Conservation (phyloP, 108 stramenopile genomes). For the Bacterosira constricta region DNA sequence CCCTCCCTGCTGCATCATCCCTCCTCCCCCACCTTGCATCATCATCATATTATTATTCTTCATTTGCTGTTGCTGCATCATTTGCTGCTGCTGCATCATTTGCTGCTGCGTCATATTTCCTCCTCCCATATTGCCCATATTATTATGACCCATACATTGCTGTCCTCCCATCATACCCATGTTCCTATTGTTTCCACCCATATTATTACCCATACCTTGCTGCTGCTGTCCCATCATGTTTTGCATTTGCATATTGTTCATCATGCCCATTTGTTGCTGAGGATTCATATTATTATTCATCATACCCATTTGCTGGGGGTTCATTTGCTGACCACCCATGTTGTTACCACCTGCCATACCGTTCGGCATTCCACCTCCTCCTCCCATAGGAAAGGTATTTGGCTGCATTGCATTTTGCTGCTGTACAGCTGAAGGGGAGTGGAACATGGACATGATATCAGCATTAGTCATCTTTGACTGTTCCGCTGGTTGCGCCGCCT, state of each 20-base stretch:
- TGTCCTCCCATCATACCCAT: slow-evolving; percentile 31
- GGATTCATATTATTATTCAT: slow-evolving; percentile 37
- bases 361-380: slow-evolving; percentile 6
- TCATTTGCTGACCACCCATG: slow-evolving; percentile 28
- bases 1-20: slow-evolving; percentile 34
- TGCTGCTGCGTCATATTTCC: slow-evolving; percentile 41
- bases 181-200: slow-evolving; percentile 15
- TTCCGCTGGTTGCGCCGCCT: slow-evolving; percentile 10
- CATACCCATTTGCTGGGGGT: slow-evolving; percentile 16
- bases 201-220: slow-evolving; percentile 16
- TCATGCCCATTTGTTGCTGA: slow-evolving; percentile 46
- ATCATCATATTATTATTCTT: slow-evolving; percentile 35
- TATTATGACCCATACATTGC: slow-evolving; percentile 1
- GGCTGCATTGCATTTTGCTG: slow-evolving; percentile 41
- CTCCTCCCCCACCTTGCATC: slow-evolving; percentile 15
- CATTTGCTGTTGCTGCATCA: slow-evolving; percentile 42
- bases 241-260: slow-evolving; percentile 33
- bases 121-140: slow-evolving; percentile 19
- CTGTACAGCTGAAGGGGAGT: slow-evolving; percentile 27
- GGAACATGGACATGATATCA: slow-evolving; percentile 75
- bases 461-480: slow-evolving; percentile 55
- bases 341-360: slow-evolving; percentile 18
- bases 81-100: slow-evolving; percentile 34
- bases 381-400: slow-evolving; percentile 32
- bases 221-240: slow-evolving; percentile 9